Conservation (phyloP, 2,329 filamentous ascomycete species). For the Chrysoporthe deuterocubensis region DNA sequence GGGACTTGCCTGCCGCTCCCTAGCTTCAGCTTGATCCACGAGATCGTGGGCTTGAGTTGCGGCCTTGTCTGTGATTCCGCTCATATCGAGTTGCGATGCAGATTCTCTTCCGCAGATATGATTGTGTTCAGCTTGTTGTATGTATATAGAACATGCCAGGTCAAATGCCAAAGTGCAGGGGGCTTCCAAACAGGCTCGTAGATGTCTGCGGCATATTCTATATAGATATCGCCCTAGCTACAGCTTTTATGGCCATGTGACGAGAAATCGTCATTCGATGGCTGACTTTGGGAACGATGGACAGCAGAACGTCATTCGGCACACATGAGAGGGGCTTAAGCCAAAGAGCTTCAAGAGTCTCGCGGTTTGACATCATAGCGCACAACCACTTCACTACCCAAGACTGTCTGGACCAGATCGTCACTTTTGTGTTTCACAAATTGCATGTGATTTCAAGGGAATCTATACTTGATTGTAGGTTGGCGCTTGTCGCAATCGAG, state of each 20-base stretch:
- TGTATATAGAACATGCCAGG: neutral
- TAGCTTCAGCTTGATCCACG: constrained; percentile 24
- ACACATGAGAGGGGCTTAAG: constrained; percentile 16
- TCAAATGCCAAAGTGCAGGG: neutral
- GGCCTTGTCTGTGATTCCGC: constrained; percentile 23
- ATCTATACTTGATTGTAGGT: neutral
- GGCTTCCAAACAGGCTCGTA: neutral
- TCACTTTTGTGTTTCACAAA: neutral
- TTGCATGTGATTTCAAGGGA: neutral
- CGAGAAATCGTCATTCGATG: constrained; percentile 20
- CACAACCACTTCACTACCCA: constrained; percentile 18
- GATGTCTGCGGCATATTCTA: neutral
- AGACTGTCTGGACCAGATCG: constrained; percentile 8
- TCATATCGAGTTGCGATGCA: constrained; percentile 10
- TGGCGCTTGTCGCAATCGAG: neutral
- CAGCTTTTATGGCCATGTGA: neutral
- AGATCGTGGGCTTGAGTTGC: constrained; percentile 26
- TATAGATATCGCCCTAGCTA: neutral
- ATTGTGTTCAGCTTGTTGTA: neutral
- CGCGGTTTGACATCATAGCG: constrained; percentile 13
- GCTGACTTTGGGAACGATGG: constrained; percentile 16
- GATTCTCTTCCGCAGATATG: neutral
- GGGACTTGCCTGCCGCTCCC: constrained; percentile 23
- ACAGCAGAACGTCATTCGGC: constrained; percentile 22
- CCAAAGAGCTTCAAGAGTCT: constrained; percentile 20